A percentile compares a stretch with the other conserved stretches of the same genome.
Conservation (phyloP, 148 eudicot species). For the Chenopodium formosanum region DNA sequence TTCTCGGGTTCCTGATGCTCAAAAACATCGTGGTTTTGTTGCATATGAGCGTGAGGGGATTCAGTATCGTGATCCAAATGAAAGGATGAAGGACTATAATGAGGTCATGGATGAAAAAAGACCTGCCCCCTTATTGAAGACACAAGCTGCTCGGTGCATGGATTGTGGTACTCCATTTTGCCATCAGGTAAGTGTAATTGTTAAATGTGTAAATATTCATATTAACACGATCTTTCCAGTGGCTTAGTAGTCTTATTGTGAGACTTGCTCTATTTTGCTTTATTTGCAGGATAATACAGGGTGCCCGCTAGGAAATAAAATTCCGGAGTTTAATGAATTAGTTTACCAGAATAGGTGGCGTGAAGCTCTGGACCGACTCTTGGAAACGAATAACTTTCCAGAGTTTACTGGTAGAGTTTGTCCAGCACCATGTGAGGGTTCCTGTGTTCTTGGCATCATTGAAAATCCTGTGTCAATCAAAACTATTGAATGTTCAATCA, state of each 20-base stretch:
- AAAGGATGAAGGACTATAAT: slow-evolving; percentile 78
- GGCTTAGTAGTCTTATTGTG: neutral
- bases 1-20: slow-evolving; percentile 70
- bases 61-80: slow-evolving; percentile 78
- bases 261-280: neutral
- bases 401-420: slow-evolving; percentile 99
- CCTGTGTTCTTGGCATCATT: slow-evolving; percentile 97
- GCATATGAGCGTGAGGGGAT: slow-evolving; percentile 89
- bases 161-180: slow-evolving; percentile 99
- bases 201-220: neutral
- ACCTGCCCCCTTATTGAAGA: slow-evolving; percentile 79
- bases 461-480: slow-evolving; percentile 97
- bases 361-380: slow-evolving; percentile 90
- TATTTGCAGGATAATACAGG: slow-evolving; percentile 84
- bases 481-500: slow-evolving; percentile 90
- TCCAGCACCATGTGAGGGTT: slow-evolving; percentile 99
- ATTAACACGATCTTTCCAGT: neutral
- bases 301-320: slow-evolving; percentile 97
- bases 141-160: slow-evolving; percentile 99
- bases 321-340: slow-evolving; percentile 95
- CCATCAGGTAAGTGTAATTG: slow-evolving; percentile 65
- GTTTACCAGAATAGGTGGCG: slow-evolving; percentile 99
- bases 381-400: slow-evolving; percentile 96
- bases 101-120: slow-evolving; percentile 87
- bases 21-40: slow-evolving; percentile 85